These are phyloP conservation scores for Zymoseptoria brevis DNA, from an alignment of 2,329 filamentous ascomycete genomes.

Conservation along the genomic window DNA sequence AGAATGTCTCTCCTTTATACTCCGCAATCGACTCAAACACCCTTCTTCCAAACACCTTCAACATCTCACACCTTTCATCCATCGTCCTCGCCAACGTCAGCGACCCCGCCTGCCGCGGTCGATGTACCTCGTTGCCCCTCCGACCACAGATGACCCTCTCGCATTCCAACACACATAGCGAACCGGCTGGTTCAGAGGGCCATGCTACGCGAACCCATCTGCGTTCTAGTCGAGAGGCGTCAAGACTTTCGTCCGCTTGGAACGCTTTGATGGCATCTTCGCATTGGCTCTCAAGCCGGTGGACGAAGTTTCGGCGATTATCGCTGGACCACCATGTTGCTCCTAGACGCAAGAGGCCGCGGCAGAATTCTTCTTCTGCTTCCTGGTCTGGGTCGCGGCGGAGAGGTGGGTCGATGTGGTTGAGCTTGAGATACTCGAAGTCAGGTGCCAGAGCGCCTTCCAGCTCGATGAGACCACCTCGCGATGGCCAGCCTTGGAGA, in stretches of 20 bases:
- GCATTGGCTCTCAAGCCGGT: neutral
- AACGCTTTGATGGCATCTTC: neutral
- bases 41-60: neutral
- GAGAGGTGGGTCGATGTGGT: neutral
- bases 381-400: constrained; percentile 1
- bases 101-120: neutral
- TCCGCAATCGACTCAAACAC: neutral
- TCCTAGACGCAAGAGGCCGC: neutral
- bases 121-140: neutral
- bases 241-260: neutral
- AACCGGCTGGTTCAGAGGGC: neutral
- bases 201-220: neutral
- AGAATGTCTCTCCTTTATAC: neutral
- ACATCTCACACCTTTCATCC: neutral
- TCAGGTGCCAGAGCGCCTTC: neutral
- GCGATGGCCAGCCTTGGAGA: constrained; percentile 2
- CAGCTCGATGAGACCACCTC: neutral
- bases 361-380: constrained; percentile 2
- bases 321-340: constrained; percentile 1
- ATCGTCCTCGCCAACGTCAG: neutral
- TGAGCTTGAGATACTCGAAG: neutral
- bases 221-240: neutral
- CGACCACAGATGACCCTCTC: neutral
- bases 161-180: neutral
- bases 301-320: neutral